Evolutionary conservation across 176 grass and related monocot genomes (phyloP).

Genomic region (sorghum (Sorghum bicolor)): Sorghum_bicolor_NCBIv3 NC_012873.2:55847501-55848000

Average conservation of each 20-base stretch:
- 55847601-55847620: conserved; percentile 9
- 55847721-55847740: neutral
- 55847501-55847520: neutral
- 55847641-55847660: neutral
- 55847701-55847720: neutral
- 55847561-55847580: neutral
- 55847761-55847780: neutral
- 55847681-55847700: neutral
- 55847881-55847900: conserved; percentile 39
- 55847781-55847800: neutral
- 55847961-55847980: conserved; percentile 44
- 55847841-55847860: conserved; percentile 22
- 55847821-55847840: conserved; percentile 3
- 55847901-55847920: conserved; percentile 42
- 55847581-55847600: neutral
- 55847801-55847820: neutral
- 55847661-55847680: neutral
- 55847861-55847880: conserved; percentile 51
- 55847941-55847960: conserved; percentile 35
- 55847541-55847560: conserved; percentile 2
- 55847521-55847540: neutral
- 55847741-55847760: neutral
- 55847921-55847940: conserved; percentile 38
- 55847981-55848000: conserved; percentile 21
- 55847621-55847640: neutral